These are phyloP conservation scores for Ciborinia camelliae DNA, from an alignment of 2,329 filamentous ascomycete species.

Conservation along the genomic window DNA sequence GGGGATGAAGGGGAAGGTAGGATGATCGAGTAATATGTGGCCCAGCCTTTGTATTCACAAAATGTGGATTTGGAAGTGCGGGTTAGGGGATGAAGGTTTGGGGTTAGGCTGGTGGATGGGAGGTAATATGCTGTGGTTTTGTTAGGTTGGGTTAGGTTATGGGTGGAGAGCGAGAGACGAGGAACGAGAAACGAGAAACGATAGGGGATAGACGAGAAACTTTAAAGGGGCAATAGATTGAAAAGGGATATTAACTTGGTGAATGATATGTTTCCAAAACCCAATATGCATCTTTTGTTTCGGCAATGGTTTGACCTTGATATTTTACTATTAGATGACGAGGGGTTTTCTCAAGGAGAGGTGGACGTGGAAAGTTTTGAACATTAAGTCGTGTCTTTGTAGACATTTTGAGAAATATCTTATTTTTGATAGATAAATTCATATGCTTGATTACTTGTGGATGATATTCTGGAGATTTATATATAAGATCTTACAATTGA, in stretches of 20 bases:
- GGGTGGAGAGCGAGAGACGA: too few relatives aligned
- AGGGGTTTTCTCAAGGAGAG: slow-evolving; percentile 51
- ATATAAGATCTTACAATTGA: not conserved
- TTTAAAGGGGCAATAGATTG: not conserved
- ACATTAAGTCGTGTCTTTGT: slow-evolving; percentile 50
- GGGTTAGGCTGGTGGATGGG: slow-evolving; percentile 48
- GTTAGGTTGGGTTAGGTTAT: slow-evolving; percentile 19
- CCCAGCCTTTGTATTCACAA: slow-evolving; percentile 60
- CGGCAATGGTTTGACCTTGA: slow-evolving; percentile 52
- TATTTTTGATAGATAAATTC: not conserved
- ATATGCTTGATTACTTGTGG: not conserved
- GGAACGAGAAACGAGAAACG: too few relatives aligned
- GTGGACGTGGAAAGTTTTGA: slow-evolving; percentile 56
- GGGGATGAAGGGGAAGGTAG: slow-evolving; percentile 37
- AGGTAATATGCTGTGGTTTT: slow-evolving; percentile 57
- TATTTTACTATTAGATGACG: slow-evolving; percentile 56
- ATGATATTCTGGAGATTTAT: not conserved
- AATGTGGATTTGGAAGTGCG: slow-evolving; percentile 46
- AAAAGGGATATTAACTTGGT: slow-evolving; percentile 45
- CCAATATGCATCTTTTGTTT: slow-evolving; percentile 58
- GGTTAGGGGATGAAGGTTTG: slow-evolving; percentile 42
- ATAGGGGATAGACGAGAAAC: not conserved
- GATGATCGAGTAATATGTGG: slow-evolving; percentile 54
- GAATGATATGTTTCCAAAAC: slow-evolving; percentile 61
- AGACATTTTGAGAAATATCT: slow-evolving; percentile 40